Base-by-base conservation (phyloP, 1,284 basidiomycete species). In the Xerocomus amazonicus region DNA sequence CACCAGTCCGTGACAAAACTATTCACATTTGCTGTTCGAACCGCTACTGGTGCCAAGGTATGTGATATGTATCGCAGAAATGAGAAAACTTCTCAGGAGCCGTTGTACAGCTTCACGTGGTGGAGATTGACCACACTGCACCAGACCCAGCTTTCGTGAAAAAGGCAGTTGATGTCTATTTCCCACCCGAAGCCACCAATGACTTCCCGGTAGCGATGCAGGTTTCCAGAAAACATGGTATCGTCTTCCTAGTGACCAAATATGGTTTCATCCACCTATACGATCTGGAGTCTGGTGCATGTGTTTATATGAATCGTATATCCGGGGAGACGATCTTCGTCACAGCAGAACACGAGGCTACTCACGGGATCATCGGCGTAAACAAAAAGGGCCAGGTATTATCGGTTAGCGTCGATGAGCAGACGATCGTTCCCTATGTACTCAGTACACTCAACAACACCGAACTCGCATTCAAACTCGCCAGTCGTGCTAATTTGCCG, bases 161-260 rank as follows among this genome's bases (percentile, higher is more conserved):
- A 80, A 99, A 98, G 73, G 92, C 93, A 13, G 95, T 99, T 57
- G 97, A 99, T 62, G 96, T 99, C 46, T 99, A 97, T 76, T 99
- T 99, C 83, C 97, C 97, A 48, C 87, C 94, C 2, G 97, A 99
- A 70, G 97, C 97, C 4, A 89, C 89, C 41, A 97, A 95, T 70
- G 97, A 99, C 69, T 99, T 99, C 79, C 97, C 97, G n/a, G 97
- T 99, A 36, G 92, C 96, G 28, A 98, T 99, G 92, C 97, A 99
- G 70, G 92, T 98, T 40, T 99, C 96, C 47, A 86, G 90, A 71
- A 92, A 93, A 65, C 96, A 98, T 71, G 96, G 96, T 43, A 94
- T 99, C 71, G 79, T 97, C 63, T 99, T 97, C 74, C 81, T 99
- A 53, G 91, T 98, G 65, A 99, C 97, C 54, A 99, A 99, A 71